Conservation (phyloP, 202 grass and related monocot species). For the Zizania palustris region DNA sequence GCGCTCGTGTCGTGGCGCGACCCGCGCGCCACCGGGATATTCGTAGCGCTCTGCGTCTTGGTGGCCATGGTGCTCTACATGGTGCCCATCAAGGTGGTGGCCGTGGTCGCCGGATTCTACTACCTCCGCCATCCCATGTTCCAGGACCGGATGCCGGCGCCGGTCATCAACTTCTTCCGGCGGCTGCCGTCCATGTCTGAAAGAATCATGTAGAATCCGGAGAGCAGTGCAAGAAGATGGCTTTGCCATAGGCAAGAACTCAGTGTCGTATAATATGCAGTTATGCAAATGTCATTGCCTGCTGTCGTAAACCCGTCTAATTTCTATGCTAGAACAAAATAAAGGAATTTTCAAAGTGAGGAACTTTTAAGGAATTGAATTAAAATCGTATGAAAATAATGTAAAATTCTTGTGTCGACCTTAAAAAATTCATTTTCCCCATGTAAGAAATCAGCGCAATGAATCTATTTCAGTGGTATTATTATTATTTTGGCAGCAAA, state of each 20-base stretch:
- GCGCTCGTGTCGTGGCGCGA: constrained; percentile 91
- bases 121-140: constrained; percentile 90
- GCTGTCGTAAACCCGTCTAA: neutral
- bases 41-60: constrained; percentile 64
- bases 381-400: too few relatives aligned
- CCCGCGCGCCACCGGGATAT: constrained; percentile 80
- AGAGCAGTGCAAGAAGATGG: neutral
- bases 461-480: neutral
- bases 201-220: constrained; percentile 59
- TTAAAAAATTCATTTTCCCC: neutral
- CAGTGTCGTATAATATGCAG: neutral
- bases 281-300: neutral
- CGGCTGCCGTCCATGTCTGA: constrained; percentile 83
- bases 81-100: constrained; percentile 63
- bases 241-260: neutral
- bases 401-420: too few relatives aligned
- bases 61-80: constrained; percentile 66
- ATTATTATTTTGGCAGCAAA: neutral
- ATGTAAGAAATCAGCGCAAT: neutral
- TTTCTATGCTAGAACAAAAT: constrained; percentile 2
- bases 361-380: too few relatives aligned
- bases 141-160: constrained; percentile 60
- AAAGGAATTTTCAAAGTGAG: neutral
- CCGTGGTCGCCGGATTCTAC: constrained; percentile 64
- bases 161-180: constrained; percentile 75